Conservation (phyloP, 2,329 filamentous ascomycete species). For the Penicillium sp. region DNA sequence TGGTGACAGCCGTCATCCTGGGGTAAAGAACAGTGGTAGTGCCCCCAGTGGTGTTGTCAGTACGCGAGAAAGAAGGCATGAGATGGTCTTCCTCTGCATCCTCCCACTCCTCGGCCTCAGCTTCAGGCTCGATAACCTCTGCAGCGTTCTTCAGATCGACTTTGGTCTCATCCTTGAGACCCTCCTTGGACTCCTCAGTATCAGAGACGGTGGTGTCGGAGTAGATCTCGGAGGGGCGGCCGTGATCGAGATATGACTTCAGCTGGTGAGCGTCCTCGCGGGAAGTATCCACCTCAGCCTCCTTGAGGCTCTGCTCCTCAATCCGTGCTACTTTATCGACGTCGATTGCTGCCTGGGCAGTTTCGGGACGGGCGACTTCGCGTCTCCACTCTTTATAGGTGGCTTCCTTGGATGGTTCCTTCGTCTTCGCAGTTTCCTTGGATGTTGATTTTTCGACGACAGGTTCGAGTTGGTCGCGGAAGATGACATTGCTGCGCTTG, state of each 20-base stretch:
- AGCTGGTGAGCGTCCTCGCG: background rate
- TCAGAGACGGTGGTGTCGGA: constrained; percentile 18
- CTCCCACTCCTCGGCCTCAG: constrained; percentile 71
- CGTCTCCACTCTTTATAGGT: background rate
- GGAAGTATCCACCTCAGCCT: background rate
- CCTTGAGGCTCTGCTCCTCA: background rate
- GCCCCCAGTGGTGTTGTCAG: constrained; percentile 65
- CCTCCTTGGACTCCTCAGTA: constrained; percentile 11
- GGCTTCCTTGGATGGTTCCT: background rate
- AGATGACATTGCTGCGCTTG: constrained; percentile 52
- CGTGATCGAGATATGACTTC: background rate
- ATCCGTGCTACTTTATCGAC: background rate
- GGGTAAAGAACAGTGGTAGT: constrained; percentile 66
- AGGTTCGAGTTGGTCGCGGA: constrained; percentile 47
- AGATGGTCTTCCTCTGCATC: constrained; percentile 69
- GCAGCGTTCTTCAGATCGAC: background rate
- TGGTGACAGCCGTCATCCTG: constrained; percentile 52
- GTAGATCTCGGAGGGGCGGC: background rate
- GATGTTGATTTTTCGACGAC: constrained; percentile 31
- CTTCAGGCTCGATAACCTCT: constrained; percentile 42
- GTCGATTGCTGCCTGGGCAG: background rate
- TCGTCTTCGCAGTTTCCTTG: constrained; percentile 25
- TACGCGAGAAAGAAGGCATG: constrained; percentile 69
- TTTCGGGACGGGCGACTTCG: background rate
- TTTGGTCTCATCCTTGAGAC: background rate